Evolutionary conservation across 805 yeast genomes (phyloP).

Genomic region (Monosporozyma aquatica): DNA sequence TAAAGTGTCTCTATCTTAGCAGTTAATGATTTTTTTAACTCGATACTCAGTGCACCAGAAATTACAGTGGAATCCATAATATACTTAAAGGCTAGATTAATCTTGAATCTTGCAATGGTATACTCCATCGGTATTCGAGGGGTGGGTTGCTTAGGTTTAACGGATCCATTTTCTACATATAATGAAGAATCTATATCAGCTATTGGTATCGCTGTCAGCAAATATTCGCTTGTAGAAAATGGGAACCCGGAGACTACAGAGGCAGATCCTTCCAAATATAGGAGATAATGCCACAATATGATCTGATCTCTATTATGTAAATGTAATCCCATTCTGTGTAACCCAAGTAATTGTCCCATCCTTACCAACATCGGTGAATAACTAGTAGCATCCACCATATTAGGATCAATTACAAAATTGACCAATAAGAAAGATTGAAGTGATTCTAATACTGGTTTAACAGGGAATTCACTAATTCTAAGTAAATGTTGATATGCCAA

Average conservation of each 20-base stretch:
- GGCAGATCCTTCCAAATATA: slow-evolving; percentile 25
- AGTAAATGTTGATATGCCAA: slow-evolving; percentile 14
- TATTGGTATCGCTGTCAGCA: slow-evolving; percentile 10
- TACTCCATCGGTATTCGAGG: slow-evolving; percentile 9
- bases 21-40: slow-evolving; percentile 5
- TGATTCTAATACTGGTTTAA: slow-evolving; percentile 16
- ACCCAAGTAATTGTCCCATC: slow-evolving; percentile 22
- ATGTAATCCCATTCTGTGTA: slow-evolving; percentile 9
- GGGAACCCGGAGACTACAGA: slow-evolving; percentile 26
- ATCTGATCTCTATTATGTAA: neutral
- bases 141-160: neutral
- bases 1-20: slow-evolving; percentile 9
- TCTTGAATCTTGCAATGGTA: slow-evolving; percentile 17
- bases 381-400: slow-evolving; percentile 21
- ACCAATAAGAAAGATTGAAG: slow-evolving; percentile 19
- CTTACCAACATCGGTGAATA: slow-evolving; percentile 23
- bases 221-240: slow-evolving; percentile 12
- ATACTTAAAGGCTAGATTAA: slow-evolving; percentile 20
- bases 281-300: slow-evolving; percentile 20
- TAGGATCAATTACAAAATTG: slow-evolving; percentile 25
- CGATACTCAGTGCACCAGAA: slow-evolving; percentile 1
- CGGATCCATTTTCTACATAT: neutral
- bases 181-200: slow-evolving; percentile 8
- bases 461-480: slow-evolving; percentile 16
- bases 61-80: slow-evolving; percentile 17